Base-by-base conservation (phyloP, 352 stramenopile species). In the Phytopythium delawarense region DNA sequence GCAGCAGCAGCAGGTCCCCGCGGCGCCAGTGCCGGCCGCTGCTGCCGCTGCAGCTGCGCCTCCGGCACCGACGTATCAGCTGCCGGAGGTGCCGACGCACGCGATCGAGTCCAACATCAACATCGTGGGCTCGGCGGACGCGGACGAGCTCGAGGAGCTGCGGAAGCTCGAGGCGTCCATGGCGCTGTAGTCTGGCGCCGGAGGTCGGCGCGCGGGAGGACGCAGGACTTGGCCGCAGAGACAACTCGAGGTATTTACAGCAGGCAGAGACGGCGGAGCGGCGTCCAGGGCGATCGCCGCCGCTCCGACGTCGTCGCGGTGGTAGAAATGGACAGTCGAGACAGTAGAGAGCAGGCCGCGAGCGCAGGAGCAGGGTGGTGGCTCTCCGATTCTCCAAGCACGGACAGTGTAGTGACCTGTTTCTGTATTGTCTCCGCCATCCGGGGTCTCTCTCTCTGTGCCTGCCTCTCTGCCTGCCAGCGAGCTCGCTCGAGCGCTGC, bases 101-200 rank as follows among this genome's bases (percentile, higher is more conserved):
- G 60, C 71, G 7, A 72, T 92, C 23, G 78, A 87, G 58, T 88
- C 84, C 53, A 89, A 90, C 62, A 90, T 92, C 61, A 84, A 84
- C 30, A 78, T 94, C 52, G 79, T 83, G 52, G 85, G 81, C 15
- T 71, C 70, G 13, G 74, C 79, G 7, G 84, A 96, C 63, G 84
- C 90, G 61, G 88, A 94, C 67, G 88, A 96, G 64, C 70, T 95
- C 44, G 84, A 92, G 62, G 88, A 79, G 57, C 66, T 96, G 63
- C 84, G 88, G 51, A 87, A 87, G 60, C 83, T 96, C 37, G 83
- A 96, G 60, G 84, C 84, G 25, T 92, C 84, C 40, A 96, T 96
- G 88, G 78, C 87, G 46, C 72, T 92, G 57, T 93, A 89, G 66
- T 11, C 12, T 40, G 35, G 12, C 12, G 6, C 35, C 8, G 12